Base-by-base conservation (phyloP, 2,329 filamentous ascomycete genomes). In the Neofusicoccum cordaticola region DNA sequence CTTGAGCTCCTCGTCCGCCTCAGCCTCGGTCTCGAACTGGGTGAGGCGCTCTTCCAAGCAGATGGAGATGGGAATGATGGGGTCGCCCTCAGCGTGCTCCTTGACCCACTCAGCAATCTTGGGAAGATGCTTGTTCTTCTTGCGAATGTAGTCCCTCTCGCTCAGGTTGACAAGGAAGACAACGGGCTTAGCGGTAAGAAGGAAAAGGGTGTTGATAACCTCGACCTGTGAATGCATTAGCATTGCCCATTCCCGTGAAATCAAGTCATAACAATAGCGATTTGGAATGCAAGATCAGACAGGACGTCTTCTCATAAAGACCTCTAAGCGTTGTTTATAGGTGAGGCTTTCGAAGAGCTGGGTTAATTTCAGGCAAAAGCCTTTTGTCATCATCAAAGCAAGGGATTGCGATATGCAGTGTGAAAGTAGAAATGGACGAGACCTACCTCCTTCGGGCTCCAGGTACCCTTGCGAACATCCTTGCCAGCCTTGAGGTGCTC, bases 51-150 rank as follows among this genome's bases (percentile, higher is more conserved):
- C 93, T 82, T 99, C 96, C 71, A 96, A 94, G 41, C 86, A 89
- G 64, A 97, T 91, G 0, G 95, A 98, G 73, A 99, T 89, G 67
- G 94, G 95, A 66, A 99, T 92, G 74, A 98, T 89, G 60, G 93
- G 91, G 75, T 97, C 93, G 65, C 92, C 93, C 62, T 88, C 79
- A 5, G 93, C 91, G 78, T 99, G 86, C 77, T 91, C 87, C 83
- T 98, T 96, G 79, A 97, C 88, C 95, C 95, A 99, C 77, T 95
- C 91, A 66, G 91, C 92, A 71, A 98, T 89, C 83, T 94, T 95
- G 70, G 91, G 87, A 64, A 99, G 87, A 82, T 99, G 88, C 88
- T 99, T 99, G 87, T 99, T 99, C 90, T 98, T 99, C 84, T 98
- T 95, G 74, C 95, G 90, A 75, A 97, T 89, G 79, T 93, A 99